These are phyloP conservation scores for Wickerhamomyces rabaulensis DNA, from an alignment of 805 yeast species.

Conservation along the genomic window DNA sequence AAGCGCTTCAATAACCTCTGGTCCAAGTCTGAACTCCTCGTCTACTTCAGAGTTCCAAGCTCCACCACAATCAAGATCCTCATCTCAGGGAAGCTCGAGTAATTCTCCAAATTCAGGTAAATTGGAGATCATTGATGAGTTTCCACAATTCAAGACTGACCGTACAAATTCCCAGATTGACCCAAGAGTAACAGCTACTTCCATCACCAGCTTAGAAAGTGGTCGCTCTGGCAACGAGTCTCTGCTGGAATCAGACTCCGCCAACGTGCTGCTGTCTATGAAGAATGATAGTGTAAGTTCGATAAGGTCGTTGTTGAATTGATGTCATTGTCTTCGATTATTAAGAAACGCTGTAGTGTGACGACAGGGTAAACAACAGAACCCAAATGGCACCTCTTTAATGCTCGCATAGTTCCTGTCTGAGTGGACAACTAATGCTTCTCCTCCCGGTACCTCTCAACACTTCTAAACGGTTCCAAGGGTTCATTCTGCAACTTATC, in stretches of 20 bases:
- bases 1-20: not conserved
- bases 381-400: no score
- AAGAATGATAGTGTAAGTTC: conserved; percentile 19
- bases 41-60: not conserved
- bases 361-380: no score
- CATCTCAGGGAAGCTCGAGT: not conserved
- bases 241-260: conserved; percentile 10
- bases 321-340: no score
- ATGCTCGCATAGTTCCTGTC: no score
- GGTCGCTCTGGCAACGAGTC: conserved; percentile 3
- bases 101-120: not conserved
- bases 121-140: not conserved
- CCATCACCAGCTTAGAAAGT: not conserved
- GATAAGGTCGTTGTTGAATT: conserved; percentile 21
- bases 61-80: not conserved
- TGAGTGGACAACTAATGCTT: no score
- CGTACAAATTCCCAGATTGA: not conserved
- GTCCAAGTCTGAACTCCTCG: not conserved
- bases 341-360: no score
- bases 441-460: no score
- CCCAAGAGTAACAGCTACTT: not conserved
- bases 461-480: no score
- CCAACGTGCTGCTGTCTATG: conserved; percentile 17
- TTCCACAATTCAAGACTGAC: not conserved
- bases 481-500: no score